Evolutionary conservation across 768 basidiomycete genomes (phyloP).

Genomic region (Collybiopsis confluens): DNA sequence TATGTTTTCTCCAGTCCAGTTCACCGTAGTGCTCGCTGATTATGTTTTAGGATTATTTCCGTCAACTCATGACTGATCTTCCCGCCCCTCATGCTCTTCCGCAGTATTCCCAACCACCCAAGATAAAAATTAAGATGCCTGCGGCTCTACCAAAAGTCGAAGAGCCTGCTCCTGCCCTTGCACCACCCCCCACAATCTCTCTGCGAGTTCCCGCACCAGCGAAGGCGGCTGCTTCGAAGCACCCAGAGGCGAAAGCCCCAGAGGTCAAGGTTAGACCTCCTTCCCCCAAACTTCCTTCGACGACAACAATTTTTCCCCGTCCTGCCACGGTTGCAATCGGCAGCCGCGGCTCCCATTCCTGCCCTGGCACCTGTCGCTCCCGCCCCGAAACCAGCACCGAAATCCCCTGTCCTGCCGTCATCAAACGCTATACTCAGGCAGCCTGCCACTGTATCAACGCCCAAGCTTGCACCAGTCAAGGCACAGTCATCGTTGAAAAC

Average conservation of each 20-base stretch:
- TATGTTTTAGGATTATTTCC: constrained; percentile 59
- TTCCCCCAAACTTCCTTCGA: constrained; percentile 12
- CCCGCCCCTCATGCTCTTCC: constrained; percentile 63
- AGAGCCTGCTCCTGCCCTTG: constrained; percentile 7
- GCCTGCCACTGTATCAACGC: neutral
- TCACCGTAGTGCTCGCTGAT: constrained; percentile 3
- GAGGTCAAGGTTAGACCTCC: constrained; percentile 11
- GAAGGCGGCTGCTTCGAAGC: constrained; percentile 15
- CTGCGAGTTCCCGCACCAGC: constrained; percentile 15
- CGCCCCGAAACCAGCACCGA: neutral
- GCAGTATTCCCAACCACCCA: constrained; percentile 52
- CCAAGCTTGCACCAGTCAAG: neutral
- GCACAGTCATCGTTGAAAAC: neutral
- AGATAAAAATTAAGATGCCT: constrained; percentile 70
- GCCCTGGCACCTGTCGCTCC: constrained; percentile 3
- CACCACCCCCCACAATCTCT: neutral
- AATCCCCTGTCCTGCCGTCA: neutral
- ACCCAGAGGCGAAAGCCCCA: constrained; percentile 20
- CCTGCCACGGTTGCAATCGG: too few relatives aligned
- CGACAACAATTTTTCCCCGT: constrained; percentile 13
- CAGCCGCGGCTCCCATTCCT: constrained; percentile 22
- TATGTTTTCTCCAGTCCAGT: constrained; percentile 25
- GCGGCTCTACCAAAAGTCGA: constrained; percentile 25
- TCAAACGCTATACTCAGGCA: neutral
- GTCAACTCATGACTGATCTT: constrained; percentile 72